Conservation (phyloP, 352 stramenopile species). For the Aphanomyces cochlioides region DNA sequence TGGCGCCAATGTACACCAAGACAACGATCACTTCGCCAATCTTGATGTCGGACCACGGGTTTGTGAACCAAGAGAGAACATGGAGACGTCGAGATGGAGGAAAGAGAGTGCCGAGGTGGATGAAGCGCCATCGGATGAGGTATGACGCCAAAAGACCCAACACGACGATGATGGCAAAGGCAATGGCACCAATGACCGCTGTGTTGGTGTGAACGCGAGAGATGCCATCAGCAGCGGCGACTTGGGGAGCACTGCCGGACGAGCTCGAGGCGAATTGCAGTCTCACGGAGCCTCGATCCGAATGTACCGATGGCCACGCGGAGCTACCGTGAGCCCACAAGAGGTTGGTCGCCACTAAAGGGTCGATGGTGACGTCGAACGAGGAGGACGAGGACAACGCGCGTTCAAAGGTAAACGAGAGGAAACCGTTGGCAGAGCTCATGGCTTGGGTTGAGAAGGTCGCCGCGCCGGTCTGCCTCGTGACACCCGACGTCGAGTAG, state of each 20-base stretch:
- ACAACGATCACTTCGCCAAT: constrained; percentile 61
- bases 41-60: constrained; percentile 53
- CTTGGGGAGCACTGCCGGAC: constrained; percentile 46
- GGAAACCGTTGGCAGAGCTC: constrained; percentile 33
- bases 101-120: constrained; percentile 53
- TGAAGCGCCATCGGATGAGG: background rate
- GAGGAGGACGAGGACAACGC: constrained; percentile 45
- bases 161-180: constrained; percentile 1
- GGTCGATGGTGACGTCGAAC: constrained; percentile 49
- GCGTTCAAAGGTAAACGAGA: constrained; percentile 73
- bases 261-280: constrained; percentile 45
- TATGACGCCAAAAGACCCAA: constrained; percentile 15
- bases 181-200: constrained; percentile 28
- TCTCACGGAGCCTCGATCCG: background rate
- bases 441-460: too few species aligned
- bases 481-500: background rate
- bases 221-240: constrained; percentile 30
- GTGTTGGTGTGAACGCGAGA: constrained; percentile 30
- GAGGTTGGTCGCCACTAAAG: constrained; percentile 40
- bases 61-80: constrained; percentile 45
- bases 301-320: constrained; percentile 15
- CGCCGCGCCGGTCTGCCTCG: background rate
- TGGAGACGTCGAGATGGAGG: constrained; percentile 51
- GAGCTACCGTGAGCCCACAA: constrained; percentile 62
- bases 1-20: constrained; percentile 54